phyloP scores from a whole-genome alignment of 2,329 filamentous ascomycete genomes.

The Sphaerulina vaccinii region DNA sequence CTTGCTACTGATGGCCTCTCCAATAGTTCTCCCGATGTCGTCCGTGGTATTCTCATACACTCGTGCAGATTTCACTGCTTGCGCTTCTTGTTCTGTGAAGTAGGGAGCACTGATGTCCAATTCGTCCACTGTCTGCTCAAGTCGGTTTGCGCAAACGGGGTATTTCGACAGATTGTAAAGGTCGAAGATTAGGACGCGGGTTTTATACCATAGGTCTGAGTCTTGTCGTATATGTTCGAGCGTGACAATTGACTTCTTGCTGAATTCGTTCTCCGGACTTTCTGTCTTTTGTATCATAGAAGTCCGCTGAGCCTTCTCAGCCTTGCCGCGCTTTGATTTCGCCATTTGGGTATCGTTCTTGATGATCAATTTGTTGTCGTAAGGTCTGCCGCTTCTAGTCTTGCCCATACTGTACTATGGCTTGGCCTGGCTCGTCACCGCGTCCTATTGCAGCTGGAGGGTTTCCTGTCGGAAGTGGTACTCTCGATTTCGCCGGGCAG shows the following conservation, averaged over 20 bases:
- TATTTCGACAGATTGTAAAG: slow-evolving; percentile 11
- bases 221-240: background rate
- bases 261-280: too few species aligned
- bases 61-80: background rate
- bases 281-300: too few species aligned
- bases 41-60: background rate
- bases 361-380: too few species aligned
- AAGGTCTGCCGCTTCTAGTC: background rate
- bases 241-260: background rate
- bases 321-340: too few species aligned
- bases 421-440: too few species aligned
- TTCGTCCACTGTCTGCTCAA: slow-evolving; percentile 2
- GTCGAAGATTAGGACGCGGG: slow-evolving; percentile 15
- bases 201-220: slow-evolving; percentile 10
- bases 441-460: too few species aligned
- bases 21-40: slow-evolving; percentile 8
- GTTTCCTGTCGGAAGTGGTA: too few species aligned
- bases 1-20: slow-evolving; percentile 8
- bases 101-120: slow-evolving; percentile 18
- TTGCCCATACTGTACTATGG: too few species aligned
- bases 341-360: too few species aligned
- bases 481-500: too few species aligned
- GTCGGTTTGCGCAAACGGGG: slow-evolving; percentile 1
- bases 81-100: slow-evolving; percentile 15
- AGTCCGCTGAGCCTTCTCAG: too few species aligned